Base-by-base conservation (phyloP, 129 eudicot genomes). In the Flaveria robusta region DNA sequence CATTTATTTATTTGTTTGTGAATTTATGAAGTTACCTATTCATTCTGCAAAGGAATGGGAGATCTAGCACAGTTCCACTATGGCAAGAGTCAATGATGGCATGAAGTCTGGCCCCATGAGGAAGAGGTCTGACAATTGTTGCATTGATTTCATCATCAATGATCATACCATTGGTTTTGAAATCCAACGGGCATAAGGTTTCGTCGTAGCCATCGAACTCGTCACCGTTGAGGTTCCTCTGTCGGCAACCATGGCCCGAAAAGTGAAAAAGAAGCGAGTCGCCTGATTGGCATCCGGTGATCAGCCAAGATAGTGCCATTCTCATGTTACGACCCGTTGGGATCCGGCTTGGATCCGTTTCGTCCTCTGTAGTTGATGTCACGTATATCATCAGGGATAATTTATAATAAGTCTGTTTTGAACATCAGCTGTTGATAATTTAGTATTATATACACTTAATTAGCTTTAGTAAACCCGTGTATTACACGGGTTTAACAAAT, bases 1-100 rank as follows among this genome's bases (percentile, higher is more conserved):
- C 47, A 43, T 10, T 43, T 10, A 12, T 12, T 7, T 42, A 7
- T 42, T 10, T 9, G 9, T 43, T 43, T 9, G 0, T 10, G 12
- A 7, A 9, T 10, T 1, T 10, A 3, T 9, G n/a, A 70, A 56
- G 56, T 31, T 18, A 95, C 99, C 96, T 91, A 83, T 46, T 80
- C 97, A 95, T 95, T 79, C 99, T 84, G 82, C 97, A 94, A 67
- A 91, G 97, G 60, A 70, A 89, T 27, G 97, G 96, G 43, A 95
- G 87, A 72, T 95, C 99, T 54, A 95, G 86, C 24, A 87, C 96
- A 41, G 99, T 95, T 9, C 99, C 99, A 72, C 99, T 95, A 65
- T 95, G 99, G 79, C 99, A 95, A 62, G 99, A 83, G 85, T 95
- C 99, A 37, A 95, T 86, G 37, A 95, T 87, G n/a, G 99, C 96